Conservation (phyloP, 257 asterid species). For the Przewalskia tangutica region DNA sequence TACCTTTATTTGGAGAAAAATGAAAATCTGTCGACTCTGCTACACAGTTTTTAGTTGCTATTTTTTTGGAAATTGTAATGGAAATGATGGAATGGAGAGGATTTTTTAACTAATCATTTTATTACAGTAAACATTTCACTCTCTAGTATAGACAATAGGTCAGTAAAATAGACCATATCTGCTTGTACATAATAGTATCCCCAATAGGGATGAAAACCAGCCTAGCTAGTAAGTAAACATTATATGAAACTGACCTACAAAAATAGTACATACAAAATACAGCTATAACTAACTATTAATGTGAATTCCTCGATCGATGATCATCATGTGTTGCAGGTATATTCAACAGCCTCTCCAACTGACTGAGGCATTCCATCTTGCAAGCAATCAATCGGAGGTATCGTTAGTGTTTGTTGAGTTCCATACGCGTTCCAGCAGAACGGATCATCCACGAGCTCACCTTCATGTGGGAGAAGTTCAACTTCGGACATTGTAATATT, state of each 20-base stretch:
- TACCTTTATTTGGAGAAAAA: neutral
- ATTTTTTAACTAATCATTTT: neutral
- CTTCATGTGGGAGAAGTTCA: slow-evolving; percentile 72
- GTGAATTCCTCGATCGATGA: neutral
- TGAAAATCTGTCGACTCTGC: neutral
- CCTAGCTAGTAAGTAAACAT: neutral
- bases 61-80: neutral
- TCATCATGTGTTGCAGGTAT: slow-evolving; percentile 28
- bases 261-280: neutral
- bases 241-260: neutral
- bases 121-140: neutral
- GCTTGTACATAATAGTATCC: neutral
- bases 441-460: slow-evolving; percentile 78
- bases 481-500: slow-evolving; percentile 94
- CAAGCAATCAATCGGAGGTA: slow-evolving; percentile 83
- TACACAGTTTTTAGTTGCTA: neutral
- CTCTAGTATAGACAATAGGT: neutral
- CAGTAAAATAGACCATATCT: slow-evolving; percentile 3
- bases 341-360: slow-evolving; percentile 25
- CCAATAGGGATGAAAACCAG: neutral
- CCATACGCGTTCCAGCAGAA: slow-evolving; percentile 98
- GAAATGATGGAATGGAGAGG: neutral
- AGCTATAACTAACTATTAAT: neutral
- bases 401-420: slow-evolving; percentile 67
- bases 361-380: slow-evolving; percentile 66